These are phyloP conservation scores for Lentithecium fluviatile DNA, from an alignment of 495 filamentous ascomycete genomes.

Conservation along the genomic window DNA sequence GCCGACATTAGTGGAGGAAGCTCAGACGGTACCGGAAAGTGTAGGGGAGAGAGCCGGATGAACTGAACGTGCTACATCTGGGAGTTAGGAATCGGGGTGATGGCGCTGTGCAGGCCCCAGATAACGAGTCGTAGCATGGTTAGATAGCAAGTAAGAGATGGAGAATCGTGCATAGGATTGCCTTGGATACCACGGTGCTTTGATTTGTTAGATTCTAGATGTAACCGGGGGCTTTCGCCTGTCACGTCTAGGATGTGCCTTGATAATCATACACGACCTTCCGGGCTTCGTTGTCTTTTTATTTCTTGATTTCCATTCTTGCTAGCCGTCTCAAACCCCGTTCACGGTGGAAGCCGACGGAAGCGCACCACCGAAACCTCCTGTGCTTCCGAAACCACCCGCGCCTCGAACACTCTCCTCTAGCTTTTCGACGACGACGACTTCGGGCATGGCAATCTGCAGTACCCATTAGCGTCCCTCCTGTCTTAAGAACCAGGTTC, in stretches of 20 bases:
- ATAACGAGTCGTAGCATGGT: neutral
- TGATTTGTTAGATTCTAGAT: neutral
- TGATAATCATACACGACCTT: no score
- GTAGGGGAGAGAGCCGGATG: conserved; percentile 28
- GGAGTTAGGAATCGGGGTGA: conserved; percentile 11
- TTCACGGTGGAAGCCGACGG: conserved; percentile 5
- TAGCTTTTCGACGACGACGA: conserved; percentile 79
- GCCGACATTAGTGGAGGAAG: conserved; percentile 52
- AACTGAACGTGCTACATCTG: conserved; percentile 28
- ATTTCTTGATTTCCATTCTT: neutral
- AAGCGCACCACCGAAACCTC: conserved; percentile 47
- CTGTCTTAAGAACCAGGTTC: conserved; percentile 45
- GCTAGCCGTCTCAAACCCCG: conserved; percentile 3
- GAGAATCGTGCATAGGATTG: no score
- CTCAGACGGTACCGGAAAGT: conserved; percentile 27
- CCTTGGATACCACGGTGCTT: neutral
- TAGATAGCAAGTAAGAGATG: neutral
- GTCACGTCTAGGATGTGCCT: no score
- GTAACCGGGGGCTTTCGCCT: neutral
- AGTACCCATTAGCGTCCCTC: conserved; percentile 28
- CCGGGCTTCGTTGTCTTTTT: neutral
- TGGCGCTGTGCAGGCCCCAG: conserved; percentile 17
- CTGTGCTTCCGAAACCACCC: conserved; percentile 94
- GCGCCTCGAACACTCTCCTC: conserved; percentile 88
- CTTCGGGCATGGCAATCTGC: conserved; percentile 82